Base-by-base conservation (phyloP, 2,329 filamentous ascomycete species). In the Aureobasidium mangrovei region DNA sequence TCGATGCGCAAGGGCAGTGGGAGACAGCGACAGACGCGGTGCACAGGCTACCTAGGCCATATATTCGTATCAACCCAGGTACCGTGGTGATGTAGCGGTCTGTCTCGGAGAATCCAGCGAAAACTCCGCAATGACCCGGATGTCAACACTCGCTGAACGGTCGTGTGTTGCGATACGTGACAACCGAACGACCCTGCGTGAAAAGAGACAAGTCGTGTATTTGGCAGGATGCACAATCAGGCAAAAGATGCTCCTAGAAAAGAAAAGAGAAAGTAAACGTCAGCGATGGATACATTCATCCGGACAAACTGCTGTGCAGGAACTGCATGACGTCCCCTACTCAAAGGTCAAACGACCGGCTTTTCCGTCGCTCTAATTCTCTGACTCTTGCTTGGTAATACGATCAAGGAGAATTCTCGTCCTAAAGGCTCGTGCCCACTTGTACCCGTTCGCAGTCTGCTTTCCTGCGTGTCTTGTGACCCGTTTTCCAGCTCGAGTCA, bases 211-310 rank as follows among this genome's bases (percentile, higher is more conserved):
- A 27, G 33, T 47, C 4, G 26, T n/a, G 9, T 29, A 8, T 47
- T 26, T 38, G 26, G 31, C 45, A 18, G 9, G 18, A 39, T 9
- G 27, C 35, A 27, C 27, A 40, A 9, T 18, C 27, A 32, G 35
- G 35, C 27, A 40, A 27, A n/a, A 18, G 18, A 18, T 18, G 18
- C 18, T 35, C n/a, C 27, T 35, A 42, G 38, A 35, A 36, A 35
- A 42, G 28, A 51, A 42, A 52, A 52, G 47, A 52, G 35, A 52
- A 48, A 8, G 38, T 42, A 4, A 52, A 41, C 47, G 39, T 52
- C 47, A 52, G 47, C 24, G 29, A 42, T 33, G 38, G 39, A 52
- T 38, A 29, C 12, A n/a, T 24, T 32, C 46, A 49, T 49, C 46
- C 24, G 40, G 35, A 7, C 4, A 33, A 27, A 48, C 27, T 29